phyloP scores from a whole-genome alignment of 1,284 basidiomycete genomes.

The Phlebopus sp. region DNA sequence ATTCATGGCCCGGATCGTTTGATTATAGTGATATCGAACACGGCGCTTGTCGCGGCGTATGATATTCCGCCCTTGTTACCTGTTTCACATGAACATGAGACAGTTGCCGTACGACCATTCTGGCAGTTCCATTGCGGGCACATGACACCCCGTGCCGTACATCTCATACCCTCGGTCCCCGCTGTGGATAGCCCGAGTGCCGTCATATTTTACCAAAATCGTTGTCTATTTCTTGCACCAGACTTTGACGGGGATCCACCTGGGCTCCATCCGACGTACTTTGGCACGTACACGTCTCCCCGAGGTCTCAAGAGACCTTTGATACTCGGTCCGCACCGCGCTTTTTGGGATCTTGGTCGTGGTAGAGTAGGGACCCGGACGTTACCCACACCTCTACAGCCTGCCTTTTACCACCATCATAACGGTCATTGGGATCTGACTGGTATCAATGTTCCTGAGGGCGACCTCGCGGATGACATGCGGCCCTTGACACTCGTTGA shows the following conservation, averaged over 20 bases:
- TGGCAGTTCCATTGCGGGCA: slow-evolving; percentile 13
- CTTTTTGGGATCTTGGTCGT: slow-evolving; percentile 16
- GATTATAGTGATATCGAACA: slow-evolving; percentile 9
- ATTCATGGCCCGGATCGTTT: slow-evolving; percentile 2
- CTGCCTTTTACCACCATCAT: slow-evolving; percentile 5
- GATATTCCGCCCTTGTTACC: not conserved
- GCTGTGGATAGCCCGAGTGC: slow-evolving; percentile 12
- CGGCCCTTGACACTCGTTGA: not conserved
- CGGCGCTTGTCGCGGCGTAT: slow-evolving; percentile 12
- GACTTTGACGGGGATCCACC: slow-evolving; percentile 14
- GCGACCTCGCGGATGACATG: slow-evolving; percentile 10
- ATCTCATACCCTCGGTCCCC: slow-evolving; percentile 12
- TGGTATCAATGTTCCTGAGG: slow-evolving; percentile 6
- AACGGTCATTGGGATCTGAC: slow-evolving; percentile 8
- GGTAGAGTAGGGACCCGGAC: slow-evolving; percentile 11
- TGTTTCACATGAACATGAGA: not conserved
- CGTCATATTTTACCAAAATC: slow-evolving; percentile 6
- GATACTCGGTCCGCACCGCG: slow-evolving; percentile 14
- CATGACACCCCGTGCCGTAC: slow-evolving; percentile 8
- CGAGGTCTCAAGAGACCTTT: slow-evolving; percentile 8
- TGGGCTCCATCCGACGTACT: slow-evolving; percentile 13
- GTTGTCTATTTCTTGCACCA: slow-evolving; percentile 10
- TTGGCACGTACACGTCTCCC: slow-evolving; percentile 12
- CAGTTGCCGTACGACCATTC: slow-evolving; percentile 1
- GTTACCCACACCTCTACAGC: slow-evolving; percentile 7